Evolutionary conservation across 176 grass and related monocot species (phyloP).

Genomic region (Raddia distichophylla): DNA sequence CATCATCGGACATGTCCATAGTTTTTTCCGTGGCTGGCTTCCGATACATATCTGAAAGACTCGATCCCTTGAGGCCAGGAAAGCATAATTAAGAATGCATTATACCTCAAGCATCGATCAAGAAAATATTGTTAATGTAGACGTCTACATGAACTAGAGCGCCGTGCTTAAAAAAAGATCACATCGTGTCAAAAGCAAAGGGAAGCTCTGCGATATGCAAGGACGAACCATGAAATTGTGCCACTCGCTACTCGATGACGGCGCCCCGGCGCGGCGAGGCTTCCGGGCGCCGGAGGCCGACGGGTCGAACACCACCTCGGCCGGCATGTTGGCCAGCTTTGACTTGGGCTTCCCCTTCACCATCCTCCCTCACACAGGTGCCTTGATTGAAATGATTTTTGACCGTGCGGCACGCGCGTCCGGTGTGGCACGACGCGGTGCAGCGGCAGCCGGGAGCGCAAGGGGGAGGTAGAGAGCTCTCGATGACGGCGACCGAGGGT

Average conservation of each 20-base stretch:
- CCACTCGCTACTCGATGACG: slow-evolving; percentile 40
- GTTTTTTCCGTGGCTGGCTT: slow-evolving; percentile 44
- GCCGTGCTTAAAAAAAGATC: background rate
- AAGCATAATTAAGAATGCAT: background rate
- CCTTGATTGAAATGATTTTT: no score
- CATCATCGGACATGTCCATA: slow-evolving; percentile 55
- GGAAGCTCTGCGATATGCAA: background rate
- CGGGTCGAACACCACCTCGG: slow-evolving; percentile 54
- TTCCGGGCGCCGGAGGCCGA: slow-evolving; percentile 22
- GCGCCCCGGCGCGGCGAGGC: slow-evolving; percentile 41
- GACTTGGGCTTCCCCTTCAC: slow-evolving; percentile 52
- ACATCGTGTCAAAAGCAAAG: background rate
- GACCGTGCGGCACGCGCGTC: no score
- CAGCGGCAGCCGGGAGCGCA: no score
- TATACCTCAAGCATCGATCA: background rate
- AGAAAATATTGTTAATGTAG: background rate
- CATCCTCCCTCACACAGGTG: slow-evolving; percentile 23
- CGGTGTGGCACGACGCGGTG: no score
- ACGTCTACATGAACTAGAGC: background rate
- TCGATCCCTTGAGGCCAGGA: slow-evolving; percentile 53
- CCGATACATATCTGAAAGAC: slow-evolving; percentile 78
- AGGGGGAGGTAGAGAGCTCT: no score
- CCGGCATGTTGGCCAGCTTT: slow-evolving; percentile 29
- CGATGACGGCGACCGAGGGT: no score
- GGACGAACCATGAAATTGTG: slow-evolving; percentile 49